Conservation (phyloP, 768 basidiomycete genomes). For the Tylopilus felleus region DNA sequence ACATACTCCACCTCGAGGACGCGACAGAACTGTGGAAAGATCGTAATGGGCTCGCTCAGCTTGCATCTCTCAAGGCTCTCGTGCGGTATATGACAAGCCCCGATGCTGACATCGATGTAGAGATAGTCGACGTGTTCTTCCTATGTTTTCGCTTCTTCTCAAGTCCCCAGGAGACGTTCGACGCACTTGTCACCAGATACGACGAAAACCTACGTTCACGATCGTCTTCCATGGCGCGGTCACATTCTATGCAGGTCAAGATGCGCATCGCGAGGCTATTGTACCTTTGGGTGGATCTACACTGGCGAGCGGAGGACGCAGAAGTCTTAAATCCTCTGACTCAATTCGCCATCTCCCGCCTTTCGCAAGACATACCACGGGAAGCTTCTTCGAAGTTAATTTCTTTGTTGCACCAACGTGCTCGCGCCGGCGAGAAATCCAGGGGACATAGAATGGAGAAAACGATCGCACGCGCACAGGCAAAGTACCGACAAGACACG, state of each 20-base stretch:
- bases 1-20: slow-evolving; percentile 32
- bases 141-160: slow-evolving; percentile 71
- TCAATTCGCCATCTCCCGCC: slow-evolving; percentile 30
- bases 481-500: slow-evolving; percentile 15
- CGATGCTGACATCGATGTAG: slow-evolving; percentile 36
- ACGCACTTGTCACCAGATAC: slow-evolving; percentile 48
- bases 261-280: slow-evolving; percentile 59
- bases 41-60: slow-evolving; percentile 27
- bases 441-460: slow-evolving; percentile 27
- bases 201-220: slow-evolving; percentile 28
- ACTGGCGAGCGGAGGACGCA: slow-evolving; percentile 58
- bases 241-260: slow-evolving; percentile 48
- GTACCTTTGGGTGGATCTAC: slow-evolving; percentile 66
- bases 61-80: slow-evolving; percentile 40
- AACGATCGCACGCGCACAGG: slow-evolving; percentile 23
- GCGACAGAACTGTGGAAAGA: slow-evolving; percentile 29
- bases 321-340: slow-evolving; percentile 30
- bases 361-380: slow-evolving; percentile 30
- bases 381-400: slow-evolving; percentile 28
- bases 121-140: slow-evolving; percentile 57
- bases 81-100: slow-evolving; percentile 46
- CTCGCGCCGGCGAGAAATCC: slow-evolving; percentile 19
- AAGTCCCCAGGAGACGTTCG: slow-evolving; percentile 44
- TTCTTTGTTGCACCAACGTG: slow-evolving; percentile 29
- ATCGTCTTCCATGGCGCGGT: slow-evolving; percentile 33